Base-by-base conservation (phyloP, 805 yeast species). In the Candida germanica region DNA sequence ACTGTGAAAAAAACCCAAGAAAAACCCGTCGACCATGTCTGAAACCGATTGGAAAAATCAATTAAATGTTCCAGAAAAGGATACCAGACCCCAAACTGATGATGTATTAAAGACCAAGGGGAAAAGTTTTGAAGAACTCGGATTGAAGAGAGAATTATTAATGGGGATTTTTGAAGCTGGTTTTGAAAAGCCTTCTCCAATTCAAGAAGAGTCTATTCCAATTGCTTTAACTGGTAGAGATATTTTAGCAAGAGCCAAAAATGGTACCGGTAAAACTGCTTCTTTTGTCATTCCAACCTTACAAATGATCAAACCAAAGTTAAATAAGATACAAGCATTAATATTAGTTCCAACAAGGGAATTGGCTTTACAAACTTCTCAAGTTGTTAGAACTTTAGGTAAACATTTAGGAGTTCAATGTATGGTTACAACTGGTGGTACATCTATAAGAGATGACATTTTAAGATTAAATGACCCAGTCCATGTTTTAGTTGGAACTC, bases 91-190 rank as follows among this genome's bases (percentile, higher is more conserved):
- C 26, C 97, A 91, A 60, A 91, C 98, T 1, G 96, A 89, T 39
- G 98, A 93, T 75, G 97, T 93, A 36, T 74, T 87, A 33, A 85
- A 79, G 50, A 88, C 96, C 26, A 86, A 87, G 53, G 98, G 97
- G 38, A 82, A 81, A 51, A 71, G 86, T 13, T 93, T 93, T 56
- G 98, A 93, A 64, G 95, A 88, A 56, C 87, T 89, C 64, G 81
- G 80, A 54, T 76, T 93, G 51, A 88, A 87, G 61, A 80, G 98
- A 64, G 96, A 93, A 57, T 73, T 93, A 42, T 69, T 93, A 57
- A 93, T 93, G 98, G 98, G 98, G 23, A 91, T 93, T 47, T 93
- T 89, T 60, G 98, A 93, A 64, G 98, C 98, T 1, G 98, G 98
- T 33, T 93, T 93, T 56, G 98, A 93, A 61, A 87, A 85, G 56